phyloP scores from a whole-genome alignment of 2,329 filamentous ascomycete species.

The Aspergillus transmontanensis region DNA sequence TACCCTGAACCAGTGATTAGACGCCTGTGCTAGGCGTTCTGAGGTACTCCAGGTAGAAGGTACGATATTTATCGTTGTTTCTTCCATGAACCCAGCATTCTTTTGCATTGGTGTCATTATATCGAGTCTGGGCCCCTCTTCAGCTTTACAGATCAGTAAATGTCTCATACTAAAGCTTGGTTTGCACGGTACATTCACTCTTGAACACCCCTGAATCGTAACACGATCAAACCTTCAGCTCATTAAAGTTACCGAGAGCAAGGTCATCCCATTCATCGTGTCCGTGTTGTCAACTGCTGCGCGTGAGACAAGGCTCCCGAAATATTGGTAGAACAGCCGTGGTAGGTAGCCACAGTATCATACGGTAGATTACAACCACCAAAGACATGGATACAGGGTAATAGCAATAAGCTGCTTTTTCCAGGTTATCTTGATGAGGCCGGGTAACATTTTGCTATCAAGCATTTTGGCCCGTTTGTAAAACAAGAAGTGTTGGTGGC shows the following conservation, averaged over 20 bases:
- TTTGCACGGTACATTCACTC: neutral
- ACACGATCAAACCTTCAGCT: neutral
- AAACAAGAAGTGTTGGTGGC: neutral
- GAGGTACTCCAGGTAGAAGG: neutral
- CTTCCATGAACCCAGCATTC: neutral
- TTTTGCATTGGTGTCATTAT: neutral
- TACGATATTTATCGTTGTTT: neutral
- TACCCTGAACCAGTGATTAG: neutral
- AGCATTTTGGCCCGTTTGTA: neutral
- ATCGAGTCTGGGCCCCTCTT: neutral
- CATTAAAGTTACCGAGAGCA: neutral
- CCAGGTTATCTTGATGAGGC: neutral
- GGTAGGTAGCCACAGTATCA: neutral
- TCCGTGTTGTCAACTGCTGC: neutral
- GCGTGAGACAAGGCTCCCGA: neutral
- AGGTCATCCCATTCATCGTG: neutral
- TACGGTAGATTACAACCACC: neutral
- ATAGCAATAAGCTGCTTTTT: neutral
- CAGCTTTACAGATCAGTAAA: neutral
- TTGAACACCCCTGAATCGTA: neutral
- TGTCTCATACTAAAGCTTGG: neutral
- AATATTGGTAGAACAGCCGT: neutral
- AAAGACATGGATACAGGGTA: neutral
- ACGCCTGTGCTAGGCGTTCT: neutral
- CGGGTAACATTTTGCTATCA: neutral